phyloP scores from a whole-genome alignment of 176 grass and related monocot species.

The Aegilops sharonensis region DNA sequence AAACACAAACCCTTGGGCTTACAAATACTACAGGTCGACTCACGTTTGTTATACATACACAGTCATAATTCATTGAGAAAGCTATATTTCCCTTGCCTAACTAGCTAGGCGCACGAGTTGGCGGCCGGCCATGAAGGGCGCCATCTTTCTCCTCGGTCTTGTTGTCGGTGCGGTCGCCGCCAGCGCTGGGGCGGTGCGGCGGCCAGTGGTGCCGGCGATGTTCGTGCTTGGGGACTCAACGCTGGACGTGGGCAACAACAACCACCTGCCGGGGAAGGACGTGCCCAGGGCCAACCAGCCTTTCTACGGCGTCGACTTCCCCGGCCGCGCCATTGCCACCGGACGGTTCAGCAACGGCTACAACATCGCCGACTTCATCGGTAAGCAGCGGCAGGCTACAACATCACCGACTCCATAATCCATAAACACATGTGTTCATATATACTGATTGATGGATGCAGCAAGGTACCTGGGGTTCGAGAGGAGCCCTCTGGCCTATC shows the following conservation, averaged over 20 bases:
- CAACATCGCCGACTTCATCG: conserved; percentile 49
- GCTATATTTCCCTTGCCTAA: too few species aligned
- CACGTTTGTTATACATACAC: too few species aligned
- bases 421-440: too few species aligned
- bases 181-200: neutral
- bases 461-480: conserved; percentile 38
- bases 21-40: too few species aligned
- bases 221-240: conserved; percentile 51
- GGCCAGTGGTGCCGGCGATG: conserved; percentile 30
- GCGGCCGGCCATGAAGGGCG: too few species aligned
- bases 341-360: conserved; percentile 71
- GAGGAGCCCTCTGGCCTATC: conserved; percentile 41
- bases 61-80: too few species aligned
- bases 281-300: conserved; percentile 37
- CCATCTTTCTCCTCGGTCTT: too few species aligned
- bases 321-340: conserved; percentile 31
- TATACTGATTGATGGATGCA: neutral
- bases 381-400: neutral
- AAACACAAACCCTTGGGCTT: too few species aligned
- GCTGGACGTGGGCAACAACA: conserved; percentile 54
- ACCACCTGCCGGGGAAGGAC: conserved; percentile 17
- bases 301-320: conserved; percentile 48
- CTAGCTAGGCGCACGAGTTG: too few species aligned
- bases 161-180: neutral
- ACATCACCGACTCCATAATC: too few species aligned